Percentiles rank a stretch among this genome's conserved stretches.
phyloP scores from a whole-genome alignment of 208 protist species.

The Trypanosoma vivax region DNA sequence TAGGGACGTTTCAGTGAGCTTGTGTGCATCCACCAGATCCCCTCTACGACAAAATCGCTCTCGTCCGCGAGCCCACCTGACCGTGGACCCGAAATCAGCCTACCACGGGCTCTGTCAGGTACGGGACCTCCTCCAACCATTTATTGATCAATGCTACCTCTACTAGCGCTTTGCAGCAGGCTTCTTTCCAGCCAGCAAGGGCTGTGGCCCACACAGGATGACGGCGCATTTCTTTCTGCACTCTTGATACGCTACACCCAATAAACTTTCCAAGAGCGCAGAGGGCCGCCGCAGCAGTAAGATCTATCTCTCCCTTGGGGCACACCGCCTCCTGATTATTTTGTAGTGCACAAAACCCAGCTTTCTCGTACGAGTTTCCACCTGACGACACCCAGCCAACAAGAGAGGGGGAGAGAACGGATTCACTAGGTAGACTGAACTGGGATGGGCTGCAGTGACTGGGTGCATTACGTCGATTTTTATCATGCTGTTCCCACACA shows the following conservation, averaged over 20 bases:
- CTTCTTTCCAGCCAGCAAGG: slow-evolving; percentile 48
- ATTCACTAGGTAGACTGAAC: no score
- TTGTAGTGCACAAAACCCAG: neutral
- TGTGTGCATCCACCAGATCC: neutral
- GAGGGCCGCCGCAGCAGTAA: slow-evolving; percentile 46
- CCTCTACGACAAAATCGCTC: neutral
- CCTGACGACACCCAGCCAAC: no score
- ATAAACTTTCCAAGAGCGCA: slow-evolving; percentile 66
- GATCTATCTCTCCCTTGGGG: slow-evolving; percentile 21
- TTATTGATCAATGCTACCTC: slow-evolving; percentile 66
- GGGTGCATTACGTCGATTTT: no score
- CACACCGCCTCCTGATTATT: neutral
- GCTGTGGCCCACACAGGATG: slow-evolving; percentile 32
- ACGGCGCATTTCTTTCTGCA: slow-evolving; percentile 58
- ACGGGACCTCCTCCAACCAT: slow-evolving; percentile 65
- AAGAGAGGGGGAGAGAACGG: no score
- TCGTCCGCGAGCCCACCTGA: neutral
- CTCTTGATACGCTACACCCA: slow-evolving; percentile 31
- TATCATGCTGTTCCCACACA: no score
- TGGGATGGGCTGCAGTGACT: no score
- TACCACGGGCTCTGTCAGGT: no score
- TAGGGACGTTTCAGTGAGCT: neutral
- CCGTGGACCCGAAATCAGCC: no score
- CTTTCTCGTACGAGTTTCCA: no score
- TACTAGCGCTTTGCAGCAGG: slow-evolving; percentile 54